Percentiles rank a stretch among this genome's conserved stretches.
These are phyloP conservation scores for Ogataea nakhonphanomensis DNA, from an alignment of 805 yeast species.

Conservation along the genomic window DNA sequence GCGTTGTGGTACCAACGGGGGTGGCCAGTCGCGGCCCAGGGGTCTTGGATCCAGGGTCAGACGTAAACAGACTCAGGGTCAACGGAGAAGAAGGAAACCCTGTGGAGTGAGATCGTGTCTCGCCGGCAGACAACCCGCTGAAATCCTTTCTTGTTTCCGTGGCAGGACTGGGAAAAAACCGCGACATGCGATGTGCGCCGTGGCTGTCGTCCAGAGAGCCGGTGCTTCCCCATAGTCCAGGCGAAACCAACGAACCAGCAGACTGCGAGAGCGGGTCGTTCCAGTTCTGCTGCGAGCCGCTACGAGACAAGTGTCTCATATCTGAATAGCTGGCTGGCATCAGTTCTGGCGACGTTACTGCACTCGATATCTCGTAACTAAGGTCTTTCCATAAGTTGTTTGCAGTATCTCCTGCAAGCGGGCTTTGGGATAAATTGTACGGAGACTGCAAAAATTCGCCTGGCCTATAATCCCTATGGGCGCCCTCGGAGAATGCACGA, in stretches of 20 bases:
- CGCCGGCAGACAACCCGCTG: slow-evolving; percentile 4
- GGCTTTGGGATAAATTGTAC: slow-evolving; percentile 2
- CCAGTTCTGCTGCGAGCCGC: background rate
- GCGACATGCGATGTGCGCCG: slow-evolving; percentile 26
- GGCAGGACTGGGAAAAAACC: slow-evolving; percentile 36
- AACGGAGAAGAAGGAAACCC: slow-evolving; percentile 23
- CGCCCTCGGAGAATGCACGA: slow-evolving; percentile 9
- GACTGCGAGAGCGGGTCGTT: slow-evolving; percentile 6
- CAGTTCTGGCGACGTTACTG: slow-evolving; percentile 6
- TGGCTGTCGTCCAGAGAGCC: slow-evolving; percentile 24
- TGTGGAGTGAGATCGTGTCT: slow-evolving; percentile 19
- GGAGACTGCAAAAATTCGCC: slow-evolving; percentile 6
- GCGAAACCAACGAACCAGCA: slow-evolving; percentile 22
- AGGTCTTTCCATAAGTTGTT: slow-evolving; percentile 20
- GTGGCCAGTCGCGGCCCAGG: slow-evolving; percentile 5
- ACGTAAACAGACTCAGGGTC: slow-evolving; percentile 17
- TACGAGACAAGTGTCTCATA: background rate
- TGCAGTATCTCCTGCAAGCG: background rate
- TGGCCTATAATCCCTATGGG: background rate
- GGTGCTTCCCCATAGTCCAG: slow-evolving; percentile 25
- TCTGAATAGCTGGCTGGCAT: background rate
- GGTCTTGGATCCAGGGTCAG: slow-evolving; percentile 1
- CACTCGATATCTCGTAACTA: slow-evolving; percentile 10
- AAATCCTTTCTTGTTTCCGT: slow-evolving; percentile 22
- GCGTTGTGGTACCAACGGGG: slow-evolving; percentile 9